Evolutionary conservation across 345 rosid genomes (phyloP), one percentile per base, ranked within the genome.

Genomic region (Dipteronia dyeriana): DNA sequence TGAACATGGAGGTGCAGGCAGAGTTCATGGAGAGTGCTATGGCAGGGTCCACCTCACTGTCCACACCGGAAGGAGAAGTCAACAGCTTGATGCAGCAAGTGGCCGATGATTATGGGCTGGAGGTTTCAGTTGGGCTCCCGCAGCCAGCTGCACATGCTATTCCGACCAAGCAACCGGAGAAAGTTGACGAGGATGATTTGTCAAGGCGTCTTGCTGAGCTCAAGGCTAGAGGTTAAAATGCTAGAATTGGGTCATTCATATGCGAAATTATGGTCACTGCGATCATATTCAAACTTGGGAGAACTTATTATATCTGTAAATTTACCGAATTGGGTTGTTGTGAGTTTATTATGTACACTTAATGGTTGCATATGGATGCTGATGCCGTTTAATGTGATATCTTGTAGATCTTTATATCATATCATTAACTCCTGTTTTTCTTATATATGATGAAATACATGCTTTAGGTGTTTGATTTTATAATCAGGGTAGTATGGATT

Each of bases 71-170:
- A 82, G 99, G 98, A 26, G 99, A 96, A 78, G 99, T 96, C 72
- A 94, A 92, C 87, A 93, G 97, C 87, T 79, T 96, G 87, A 96
- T 96, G 99, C 99, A 96, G 75, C 99, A 96, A 68, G 99, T 96
- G n/a, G 99, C 99, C 43, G 99, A 96, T 85, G 90, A 94, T 82
- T 94, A 94, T 73, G 99, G 98, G 34, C 85, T 96, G 81, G 95
- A 96, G 87, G 98, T 96, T 68, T 96, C 99, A 29, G 98, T 94
- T 47, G 99, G 99, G 71, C 87, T 96, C 72, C 99, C 98, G 19
- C 99, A 96, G 79, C 92, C 99, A 5, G 97, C 97, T 76, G 94
- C 90, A 9, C 99, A 96, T 88, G 95, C 98, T 20, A 83, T 96
- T 22, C 78, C 98, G n/a, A 87, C 91, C 70, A 89, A 86, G 82